phyloP scores from a whole-genome alignment of 306 rosid species.

The Prunus armeniaca region DNA sequence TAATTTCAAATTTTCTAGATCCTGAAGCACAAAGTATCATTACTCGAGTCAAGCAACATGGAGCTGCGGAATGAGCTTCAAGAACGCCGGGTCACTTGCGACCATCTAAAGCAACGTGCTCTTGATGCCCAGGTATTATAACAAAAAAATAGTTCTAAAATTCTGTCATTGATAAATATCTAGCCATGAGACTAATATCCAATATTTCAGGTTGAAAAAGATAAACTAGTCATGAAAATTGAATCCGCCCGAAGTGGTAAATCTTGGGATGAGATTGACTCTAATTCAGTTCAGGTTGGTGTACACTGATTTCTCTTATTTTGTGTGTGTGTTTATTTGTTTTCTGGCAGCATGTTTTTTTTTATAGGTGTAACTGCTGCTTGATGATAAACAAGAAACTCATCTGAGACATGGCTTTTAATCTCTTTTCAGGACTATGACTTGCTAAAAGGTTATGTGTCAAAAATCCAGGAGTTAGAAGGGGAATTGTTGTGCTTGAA shows the following conservation, averaged over 20 bases:
- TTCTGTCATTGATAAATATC: background rate
- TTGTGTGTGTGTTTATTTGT: background rate
- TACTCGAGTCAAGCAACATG: constrained; percentile 86
- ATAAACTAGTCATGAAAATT: constrained; percentile 63
- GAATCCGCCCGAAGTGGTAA: constrained; percentile 77
- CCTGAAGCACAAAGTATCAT: constrained; percentile 78
- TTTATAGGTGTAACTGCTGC: background rate
- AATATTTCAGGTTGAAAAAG: constrained; percentile 79
- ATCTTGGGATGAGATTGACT: constrained; percentile 94
- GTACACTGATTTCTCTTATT: background rate
- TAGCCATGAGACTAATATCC: constrained; percentile 5
- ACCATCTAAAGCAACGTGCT: constrained; percentile 46
- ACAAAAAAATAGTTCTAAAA: background rate
- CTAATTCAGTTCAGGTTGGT: constrained; percentile 60
- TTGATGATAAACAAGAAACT: constrained; percentile 3
- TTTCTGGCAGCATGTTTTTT: background rate
- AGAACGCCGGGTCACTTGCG: constrained; percentile 35
- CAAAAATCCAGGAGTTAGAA: constrained; percentile 82
- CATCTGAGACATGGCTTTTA: constrained; percentile 5
- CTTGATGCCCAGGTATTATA: constrained; percentile 49
- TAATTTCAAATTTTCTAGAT: constrained; percentile 44
- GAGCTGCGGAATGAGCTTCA: constrained; percentile 70
- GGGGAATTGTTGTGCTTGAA: constrained; percentile 51
- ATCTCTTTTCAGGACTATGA: constrained; percentile 61
- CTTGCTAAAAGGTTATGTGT: constrained; percentile 62